Conservation (phyloP, 1,284 basidiomycete genomes). For the Naganishia sp. region DNA sequence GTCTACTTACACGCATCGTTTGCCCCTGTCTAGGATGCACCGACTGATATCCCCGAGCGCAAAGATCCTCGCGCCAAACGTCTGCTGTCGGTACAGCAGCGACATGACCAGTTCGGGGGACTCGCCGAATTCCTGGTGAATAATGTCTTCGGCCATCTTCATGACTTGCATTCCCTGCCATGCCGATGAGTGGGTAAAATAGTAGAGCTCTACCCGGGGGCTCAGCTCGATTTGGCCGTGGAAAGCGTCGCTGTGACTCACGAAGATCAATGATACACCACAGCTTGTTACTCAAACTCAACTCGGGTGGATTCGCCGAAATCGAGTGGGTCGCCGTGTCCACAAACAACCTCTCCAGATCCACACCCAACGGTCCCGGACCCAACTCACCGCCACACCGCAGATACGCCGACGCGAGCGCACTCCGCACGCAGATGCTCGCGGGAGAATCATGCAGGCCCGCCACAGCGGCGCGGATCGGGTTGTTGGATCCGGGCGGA, state of each 20-base stretch:
- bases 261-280: constrained; percentile 28
- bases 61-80: constrained; percentile 22
- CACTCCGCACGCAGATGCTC: constrained; percentile 17
- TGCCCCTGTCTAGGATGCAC: constrained; percentile 18
- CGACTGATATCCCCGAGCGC: constrained; percentile 21
- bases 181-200: constrained; percentile 23
- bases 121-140: constrained; percentile 24
- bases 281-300: constrained; percentile 22
- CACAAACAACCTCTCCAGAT: constrained; percentile 20
- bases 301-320: constrained; percentile 12
- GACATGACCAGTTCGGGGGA: constrained; percentile 25
- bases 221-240: neutral
- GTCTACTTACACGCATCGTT: constrained; percentile 21
- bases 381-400: neutral
- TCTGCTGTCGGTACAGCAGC: constrained; percentile 25
- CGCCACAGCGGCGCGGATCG: constrained; percentile 12
- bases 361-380: constrained; percentile 6
- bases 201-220: constrained; percentile 11
- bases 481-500: constrained; percentile 18
- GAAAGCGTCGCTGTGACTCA: neutral
- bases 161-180: constrained; percentile 24
- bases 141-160: constrained; percentile 28
- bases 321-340: constrained; percentile 18
- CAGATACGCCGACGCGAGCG: constrained; percentile 19
- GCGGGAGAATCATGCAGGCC: constrained; percentile 20